Evolutionary conservation across 331 rosid species (phyloP), one percentile per base, ranked within the genome.

Genomic region (Acacia concinna): DNA sequence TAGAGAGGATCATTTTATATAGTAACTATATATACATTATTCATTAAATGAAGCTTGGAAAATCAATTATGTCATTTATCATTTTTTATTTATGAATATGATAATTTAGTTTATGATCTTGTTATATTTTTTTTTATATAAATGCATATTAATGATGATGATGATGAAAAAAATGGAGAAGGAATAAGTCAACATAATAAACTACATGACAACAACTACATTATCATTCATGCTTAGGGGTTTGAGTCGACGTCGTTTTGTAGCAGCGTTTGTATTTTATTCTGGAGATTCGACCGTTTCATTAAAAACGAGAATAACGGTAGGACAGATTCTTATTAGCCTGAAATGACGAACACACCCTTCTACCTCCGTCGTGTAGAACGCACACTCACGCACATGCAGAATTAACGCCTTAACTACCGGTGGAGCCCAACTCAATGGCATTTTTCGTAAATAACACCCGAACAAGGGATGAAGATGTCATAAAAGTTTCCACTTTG

Each of bases 381-480:
- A 49, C 82, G 0, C 54, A 70, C 62, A 4, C 63, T 28, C 82
- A 75, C 81, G 85, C 86, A 62, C 76, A 64, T 34, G 94, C 93
- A 85, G 78, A 80, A 85, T 94, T 81, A 87, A 83, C 92, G 97
- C 97, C 94, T 83, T 84, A 87, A 94, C 90, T 34, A 80, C n/a
- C 80, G 78, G 71, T 65, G 86, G 98, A 95, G 25, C 88, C 97
- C 87, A 83, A 30, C 11, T 0, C 6, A 34, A 76, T 84, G 91
- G 87, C 85, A 82, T 69, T 23, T 44, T 65, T 27, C 25, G 89
- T 78, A 85, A 90, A 77, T 94, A 76, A 66, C 9, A 18, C 9
- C 64, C 8, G 27, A 52, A 51, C 64, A 10, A 70, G 15, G 86
- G 87, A 57, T 32, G 8, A 43, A 1, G 27, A 37, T 1, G 92